Evolutionary conservation across 169 alveolate species (phyloP), one percentile per base, ranked within the genome.

Genomic region (Plasmodium cynomolgi): DNA sequence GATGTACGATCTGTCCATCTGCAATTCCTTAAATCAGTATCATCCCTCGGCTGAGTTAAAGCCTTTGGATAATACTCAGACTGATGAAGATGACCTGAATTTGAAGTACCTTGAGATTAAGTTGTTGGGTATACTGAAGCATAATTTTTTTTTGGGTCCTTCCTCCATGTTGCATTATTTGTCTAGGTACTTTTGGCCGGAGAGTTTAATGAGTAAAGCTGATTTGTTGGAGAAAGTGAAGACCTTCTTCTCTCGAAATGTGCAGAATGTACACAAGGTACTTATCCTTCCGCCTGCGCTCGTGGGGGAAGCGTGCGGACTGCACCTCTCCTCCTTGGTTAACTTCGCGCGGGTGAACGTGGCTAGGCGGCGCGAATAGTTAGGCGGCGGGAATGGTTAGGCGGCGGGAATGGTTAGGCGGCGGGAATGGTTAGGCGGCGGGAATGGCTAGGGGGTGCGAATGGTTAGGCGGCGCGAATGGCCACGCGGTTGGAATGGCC

Each of bases 11-110:
- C 47, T 91, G 13, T 20, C 75, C 7, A 82, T 91, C 41, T 33
- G 83, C 26, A 81, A 91, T 82, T 17, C 39, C 13, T 81, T 91
- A n/a, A 91, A 91, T 54, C 39, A 34, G 29, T 91, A 23, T 50
- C 84, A 44, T 23, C 95, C 95, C 73, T 81, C 92, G 13, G 95
- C 95, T 26, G 95, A 91, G 75, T 58, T 91, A 29, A 91, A 91
- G 31, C 95, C 95, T 1, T 29, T 91, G 23, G 86, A 81, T 0
- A 91, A 81, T 91, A 91, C 72, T 3, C 95, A 91, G 74, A 91
- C 80, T 26, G 95, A 91, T 82, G 95, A 91, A 72, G 77, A 34
- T 41, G 95, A 91, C 3, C 39, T 91, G 39, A 72, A 82, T 31
- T 54, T 91, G 39, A 91, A 82, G 39, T 91, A 81, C 75, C 41